Evolutionary conservation across 2,329 filamentous ascomycete species (phyloP), one percentile per base, ranked within the genome.

Genomic region (Uncinocarpus reesii): DNA sequence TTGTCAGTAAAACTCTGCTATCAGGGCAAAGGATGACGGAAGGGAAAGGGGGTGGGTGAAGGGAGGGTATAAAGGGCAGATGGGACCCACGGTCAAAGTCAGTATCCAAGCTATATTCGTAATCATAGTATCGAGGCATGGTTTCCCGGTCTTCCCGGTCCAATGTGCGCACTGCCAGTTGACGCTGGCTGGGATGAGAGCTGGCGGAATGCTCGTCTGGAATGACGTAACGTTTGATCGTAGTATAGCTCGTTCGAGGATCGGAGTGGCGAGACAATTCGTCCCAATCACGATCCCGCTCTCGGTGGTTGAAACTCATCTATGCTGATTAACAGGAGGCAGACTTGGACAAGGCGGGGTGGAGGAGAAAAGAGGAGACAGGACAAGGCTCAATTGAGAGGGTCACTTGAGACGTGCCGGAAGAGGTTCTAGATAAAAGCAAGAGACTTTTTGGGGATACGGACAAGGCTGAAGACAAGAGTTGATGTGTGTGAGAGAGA

Each of bases 181-280:
- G 64, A 59, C 69, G 58, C 50, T 72, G 63, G 53, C 60, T 57
- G 42, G 58, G 55, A 37, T 65, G 57, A 64, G 18, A 64, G 60
- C 45, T 61, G 59, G 64, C 64, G 15, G 64, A 61, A 46, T 62
- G 60, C 16, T 62, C 59, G 37, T 65, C 59, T 37, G 70, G 61
- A 49, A 73, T 62, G 55, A 71, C 65, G 67, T 82, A 81, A 57
- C 78, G 76, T 60, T 77, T 78, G 56, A 81, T 73, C 5, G 74
- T 77, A 54, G 47, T 45, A 45, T 49, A 49, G 34, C 24, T 49
- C 18, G 47, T 61, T 52, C 62, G 62, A 23, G 65, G 70, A 46
- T 69, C 62, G 29, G 62, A 59, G 51, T 65, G 62, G 47, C 66
- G 64, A 52, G 61, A 59, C 36, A 52, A 55, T 45, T 70, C 68